Base-by-base conservation (phyloP, 1,284 basidiomycete genomes). In the Peniophora sp. region DNA sequence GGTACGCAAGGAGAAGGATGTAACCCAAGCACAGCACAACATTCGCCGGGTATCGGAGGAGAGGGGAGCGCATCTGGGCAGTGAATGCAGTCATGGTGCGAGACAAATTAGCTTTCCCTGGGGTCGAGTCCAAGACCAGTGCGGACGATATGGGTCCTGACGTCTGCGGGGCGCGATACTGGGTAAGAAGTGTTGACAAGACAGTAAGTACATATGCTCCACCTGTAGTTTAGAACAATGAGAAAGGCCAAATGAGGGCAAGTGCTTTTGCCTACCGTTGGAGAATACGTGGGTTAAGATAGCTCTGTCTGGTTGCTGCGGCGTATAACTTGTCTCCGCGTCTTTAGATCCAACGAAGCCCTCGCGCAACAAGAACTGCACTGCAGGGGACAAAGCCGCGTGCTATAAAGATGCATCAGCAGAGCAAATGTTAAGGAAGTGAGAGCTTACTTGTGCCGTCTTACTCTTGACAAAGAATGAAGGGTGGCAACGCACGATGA, bases 261-360 rank as follows among this genome's bases (percentile, higher is more conserved):
- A n/a, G n/a, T n/a, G n/a, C n/a, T n/a, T n/a, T n/a, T n/a, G n/a
- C n/a, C n/a, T 58, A 76, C 79, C 80, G 41, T 82, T 81, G 2
- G 79, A 82, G 54, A 82, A 80, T 0, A 67, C 62, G 50, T 82
- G 79, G 1, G 75, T 61, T 2, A 82, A 65, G 20, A 81, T 61
- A 14, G 71, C 61, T 52, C 55, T 51, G 52, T 55, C 19, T 32
- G 45, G 17, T 17, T 25, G 20, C 50, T 54, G 20, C 50, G 24
- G 48, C 24, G 55, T 45, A 17, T 35, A 16, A 59, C 50, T 11
- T 67, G 59, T 24, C 72, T 57, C 70, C 73, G 3, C 73, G 59
- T 3, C 63, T 58, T 47, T 70, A 61, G 20, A 3, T 1, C 16
- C 35, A 22, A 49, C 9, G 38, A 45, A 49, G 32, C 48, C 52